A percentile compares a stretch with the other conserved stretches of the same genome.
Conservation (phyloP, 768 basidiomycete genomes). For the Mycena pura region DNA sequence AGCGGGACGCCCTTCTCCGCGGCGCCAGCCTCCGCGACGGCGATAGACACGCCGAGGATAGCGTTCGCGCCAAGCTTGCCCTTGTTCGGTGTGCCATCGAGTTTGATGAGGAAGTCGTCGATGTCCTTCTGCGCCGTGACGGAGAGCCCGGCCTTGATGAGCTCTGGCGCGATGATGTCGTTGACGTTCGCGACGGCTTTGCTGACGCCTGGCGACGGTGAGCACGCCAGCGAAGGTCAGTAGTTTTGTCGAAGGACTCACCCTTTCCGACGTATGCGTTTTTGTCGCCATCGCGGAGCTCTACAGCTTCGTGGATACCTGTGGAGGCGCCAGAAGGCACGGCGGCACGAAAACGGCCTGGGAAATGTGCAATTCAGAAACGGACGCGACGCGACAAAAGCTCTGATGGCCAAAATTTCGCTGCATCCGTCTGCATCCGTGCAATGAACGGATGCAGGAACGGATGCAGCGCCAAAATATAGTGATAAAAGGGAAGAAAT, state of each 20-base stretch:
- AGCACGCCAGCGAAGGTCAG: constrained; percentile 1
- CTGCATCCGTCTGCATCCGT: too few relatives aligned
- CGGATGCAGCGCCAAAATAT: background rate
- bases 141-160: constrained; percentile 82
- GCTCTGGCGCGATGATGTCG: constrained; percentile 83
- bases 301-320: constrained; percentile 97
- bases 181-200: constrained; percentile 98
- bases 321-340: constrained; percentile 99
- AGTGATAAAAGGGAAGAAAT: background rate
- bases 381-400: constrained; percentile 8
- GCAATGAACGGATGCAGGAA: too few relatives aligned
- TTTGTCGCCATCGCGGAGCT: constrained; percentile 98
- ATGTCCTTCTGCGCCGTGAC: constrained; percentile 94
- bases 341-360: constrained; percentile 91
- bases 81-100: constrained; percentile 98
- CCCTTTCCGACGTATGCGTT: constrained; percentile 94
- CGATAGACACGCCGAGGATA: constrained; percentile 98
- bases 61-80: constrained; percentile 99
- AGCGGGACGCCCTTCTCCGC: constrained; percentile 94
- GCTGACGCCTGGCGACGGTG: constrained; percentile 69
- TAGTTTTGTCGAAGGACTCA: constrained; percentile 42
- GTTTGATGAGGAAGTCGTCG: constrained; percentile 97
- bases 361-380: constrained; percentile 17
- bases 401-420: background rate
- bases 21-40: constrained; percentile 91